phyloP scores from a whole-genome alignment of 2,329 filamentous ascomycete species.

The Paraphaeosphaeria minitans region DNA sequence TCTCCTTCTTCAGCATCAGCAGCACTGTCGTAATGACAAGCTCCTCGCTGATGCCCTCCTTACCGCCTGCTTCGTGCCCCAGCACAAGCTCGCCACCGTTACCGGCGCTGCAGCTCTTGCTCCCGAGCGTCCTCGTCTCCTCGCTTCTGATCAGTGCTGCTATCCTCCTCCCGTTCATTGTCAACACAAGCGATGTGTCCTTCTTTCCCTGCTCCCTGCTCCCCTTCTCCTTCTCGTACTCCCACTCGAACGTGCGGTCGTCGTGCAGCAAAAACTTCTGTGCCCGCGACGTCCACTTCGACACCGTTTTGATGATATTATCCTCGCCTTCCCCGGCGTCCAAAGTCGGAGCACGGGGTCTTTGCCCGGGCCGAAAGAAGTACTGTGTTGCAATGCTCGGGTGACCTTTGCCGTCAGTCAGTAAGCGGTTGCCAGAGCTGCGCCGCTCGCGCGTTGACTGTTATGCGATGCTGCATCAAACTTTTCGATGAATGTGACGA shows the following conservation, averaged over 20 bases:
- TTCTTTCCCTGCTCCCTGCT: constrained; percentile 24
- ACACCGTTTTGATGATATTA: constrained; percentile 38
- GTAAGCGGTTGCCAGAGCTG: constrained; percentile 57
- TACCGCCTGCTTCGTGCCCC: constrained; percentile 34
- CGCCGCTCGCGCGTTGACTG: constrained; percentile 56
- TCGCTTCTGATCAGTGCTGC: constrained; percentile 50
- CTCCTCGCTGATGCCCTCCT: constrained; percentile 44
- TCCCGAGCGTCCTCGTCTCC: constrained; percentile 49
- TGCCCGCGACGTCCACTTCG: constrained; percentile 55
- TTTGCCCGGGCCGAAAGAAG: constrained; percentile 61
- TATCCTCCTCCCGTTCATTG: constrained; percentile 27
- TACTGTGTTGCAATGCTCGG: constrained; percentile 61
- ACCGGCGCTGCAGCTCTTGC: constrained; percentile 44
- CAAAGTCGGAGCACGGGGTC: constrained; percentile 56
- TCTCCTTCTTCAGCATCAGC: constrained; percentile 69
- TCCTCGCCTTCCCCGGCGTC: constrained; percentile 28
- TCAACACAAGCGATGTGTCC: constrained; percentile 24
- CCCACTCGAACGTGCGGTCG: constrained; percentile 60
- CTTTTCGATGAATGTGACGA: constrained; percentile 43
- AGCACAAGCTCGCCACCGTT: constrained; percentile 58
- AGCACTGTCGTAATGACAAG: constrained; percentile 62
- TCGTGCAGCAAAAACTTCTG: constrained; percentile 55
- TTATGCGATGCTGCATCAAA: constrained; percentile 53
- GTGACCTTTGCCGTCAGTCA: constrained; percentile 47
- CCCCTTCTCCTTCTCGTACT: constrained; percentile 48